phyloP scores from a whole-genome alignment of 1,284 basidiomycete genomes.

The Cutaneotrichosporon dermatis region DNA sequence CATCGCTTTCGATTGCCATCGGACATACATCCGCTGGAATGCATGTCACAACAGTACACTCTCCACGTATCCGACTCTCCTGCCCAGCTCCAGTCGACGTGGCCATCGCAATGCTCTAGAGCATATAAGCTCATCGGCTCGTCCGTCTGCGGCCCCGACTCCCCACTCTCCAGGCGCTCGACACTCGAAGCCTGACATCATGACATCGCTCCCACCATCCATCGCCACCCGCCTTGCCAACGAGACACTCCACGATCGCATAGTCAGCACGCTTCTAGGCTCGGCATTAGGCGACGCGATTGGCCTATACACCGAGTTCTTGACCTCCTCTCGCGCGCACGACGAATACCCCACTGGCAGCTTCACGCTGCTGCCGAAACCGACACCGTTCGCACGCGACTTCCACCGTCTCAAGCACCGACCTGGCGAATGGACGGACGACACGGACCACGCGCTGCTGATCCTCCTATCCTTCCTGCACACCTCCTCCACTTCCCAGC shows the following conservation, averaged over 20 bases:
- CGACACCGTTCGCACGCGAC: constrained; percentile 17
- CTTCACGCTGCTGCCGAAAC: constrained; percentile 6
- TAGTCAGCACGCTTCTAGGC: constrained; percentile 10
- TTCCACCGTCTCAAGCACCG: constrained; percentile 16
- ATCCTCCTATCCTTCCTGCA: constrained; percentile 17
- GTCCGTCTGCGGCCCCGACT: too few species aligned
- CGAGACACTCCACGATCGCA: constrained; percentile 10
- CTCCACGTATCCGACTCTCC: too few species aligned
- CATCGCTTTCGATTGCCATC: too few species aligned
- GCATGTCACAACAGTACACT: too few species aligned
- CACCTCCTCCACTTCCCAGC: not conserved
- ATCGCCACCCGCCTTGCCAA: not conserved
- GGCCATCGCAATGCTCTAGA: too few species aligned
- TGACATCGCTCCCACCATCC: too few species aligned
- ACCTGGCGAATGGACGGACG: constrained; percentile 18
- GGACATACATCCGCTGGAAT: too few species aligned
- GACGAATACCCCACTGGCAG: constrained; percentile 4
- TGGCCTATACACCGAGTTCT: constrained; percentile 20
- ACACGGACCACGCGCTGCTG: constrained; percentile 20
- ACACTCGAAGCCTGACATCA: too few species aligned
- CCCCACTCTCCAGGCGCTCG: too few species aligned
- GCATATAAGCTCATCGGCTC: too few species aligned
- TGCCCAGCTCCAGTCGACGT: not conserved
- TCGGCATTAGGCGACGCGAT: constrained; percentile 17
- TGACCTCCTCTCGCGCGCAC: not conserved